A percentile compares a stretch with the other conserved stretches of the same genome.
These are phyloP conservation scores for Noccaea caerulescens DNA, from an alignment of 345 rosid genomes.

Conservation along the genomic window DNA sequence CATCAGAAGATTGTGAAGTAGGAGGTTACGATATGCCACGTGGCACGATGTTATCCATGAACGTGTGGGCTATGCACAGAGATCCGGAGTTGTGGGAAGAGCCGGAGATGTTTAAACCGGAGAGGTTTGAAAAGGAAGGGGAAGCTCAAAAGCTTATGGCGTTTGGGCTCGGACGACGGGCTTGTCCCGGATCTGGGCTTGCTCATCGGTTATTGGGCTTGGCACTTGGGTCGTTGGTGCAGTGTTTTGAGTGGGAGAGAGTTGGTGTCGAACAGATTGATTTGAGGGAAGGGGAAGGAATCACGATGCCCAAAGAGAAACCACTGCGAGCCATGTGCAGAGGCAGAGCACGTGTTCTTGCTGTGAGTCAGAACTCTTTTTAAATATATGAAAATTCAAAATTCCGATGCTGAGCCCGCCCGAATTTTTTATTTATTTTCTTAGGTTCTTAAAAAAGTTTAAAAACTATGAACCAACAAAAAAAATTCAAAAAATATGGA, in stretches of 20 bases:
- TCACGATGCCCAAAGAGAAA: conserved; percentile 41
- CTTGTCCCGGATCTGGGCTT: conserved; percentile 50
- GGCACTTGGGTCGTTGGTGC: conserved; percentile 51
- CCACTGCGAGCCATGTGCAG: conserved; percentile 50
- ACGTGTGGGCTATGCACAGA: conserved; percentile 60
- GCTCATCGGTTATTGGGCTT: conserved; percentile 46
- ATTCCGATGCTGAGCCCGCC: too few relatives aligned
- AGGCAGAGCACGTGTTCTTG: conserved; percentile 45
- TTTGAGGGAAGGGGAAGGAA: conserved; percentile 48
- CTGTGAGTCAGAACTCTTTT: neutral
- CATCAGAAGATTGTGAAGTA: conserved; percentile 46
- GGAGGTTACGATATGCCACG: conserved; percentile 51
- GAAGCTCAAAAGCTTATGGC: conserved; percentile 44
- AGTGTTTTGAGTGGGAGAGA: conserved; percentile 57
- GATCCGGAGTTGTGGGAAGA: conserved; percentile 52
- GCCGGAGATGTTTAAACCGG: conserved; percentile 50
- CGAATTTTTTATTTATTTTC: too few relatives aligned
- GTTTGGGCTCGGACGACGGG: conserved; percentile 54
- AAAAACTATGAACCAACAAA: too few relatives aligned
- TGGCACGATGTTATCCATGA: conserved; percentile 49
- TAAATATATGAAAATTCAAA: too few relatives aligned
- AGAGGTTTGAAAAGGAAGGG: conserved; percentile 47
- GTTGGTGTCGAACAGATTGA: conserved; percentile 34
- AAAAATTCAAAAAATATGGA: too few relatives aligned
- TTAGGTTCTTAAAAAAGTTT: too few relatives aligned